phyloP scores from a whole-genome alignment of 352 stramenopile genomes.

The Globisporangium takayamanum region DNA sequence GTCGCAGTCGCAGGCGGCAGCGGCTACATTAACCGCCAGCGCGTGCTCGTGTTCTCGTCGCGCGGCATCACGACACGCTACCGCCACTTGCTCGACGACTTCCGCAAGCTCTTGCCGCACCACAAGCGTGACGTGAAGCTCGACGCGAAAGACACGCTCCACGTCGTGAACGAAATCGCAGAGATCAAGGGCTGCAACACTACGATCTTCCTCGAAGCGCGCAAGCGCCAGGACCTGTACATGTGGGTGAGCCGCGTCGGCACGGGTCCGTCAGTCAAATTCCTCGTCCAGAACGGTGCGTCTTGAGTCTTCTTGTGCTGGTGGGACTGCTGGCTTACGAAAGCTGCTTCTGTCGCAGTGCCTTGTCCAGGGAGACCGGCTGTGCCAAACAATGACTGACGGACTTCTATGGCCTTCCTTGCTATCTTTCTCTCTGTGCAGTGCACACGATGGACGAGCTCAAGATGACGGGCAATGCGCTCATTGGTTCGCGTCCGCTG shows the following conservation, averaged over 20 bases:
- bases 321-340: background rate
- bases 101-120: constrained; percentile 96
- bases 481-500: constrained; percentile 95
- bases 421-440: constrained; percentile 9
- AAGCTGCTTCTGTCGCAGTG: background rate
- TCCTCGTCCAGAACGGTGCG: constrained; percentile 96
- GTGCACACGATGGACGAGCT: constrained; percentile 99
- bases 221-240: constrained; percentile 98
- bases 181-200: constrained; percentile 98
- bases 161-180: constrained; percentile 98
- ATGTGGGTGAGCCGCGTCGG: constrained; percentile 96
- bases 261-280: constrained; percentile 95
- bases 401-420: background rate
- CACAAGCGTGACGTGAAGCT: constrained; percentile 99
- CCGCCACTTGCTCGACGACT: constrained; percentile 97
- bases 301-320: constrained; percentile 8
- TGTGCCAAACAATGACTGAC: background rate
- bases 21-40: constrained; percentile 90
- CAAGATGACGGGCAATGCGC: constrained; percentile 98
- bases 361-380: background rate
- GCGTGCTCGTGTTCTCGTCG: constrained; percentile 90
- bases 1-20: constrained; percentile 20
- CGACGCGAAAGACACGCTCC: constrained; percentile 91
- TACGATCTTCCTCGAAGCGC: constrained; percentile 94
- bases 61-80: constrained; percentile 93